Percentiles rank a stretch among this genome's conserved stretches.
These are phyloP conservation scores for Moricandia arvensis DNA, from an alignment of 345 rosid species.

Conservation along the genomic window DNA sequence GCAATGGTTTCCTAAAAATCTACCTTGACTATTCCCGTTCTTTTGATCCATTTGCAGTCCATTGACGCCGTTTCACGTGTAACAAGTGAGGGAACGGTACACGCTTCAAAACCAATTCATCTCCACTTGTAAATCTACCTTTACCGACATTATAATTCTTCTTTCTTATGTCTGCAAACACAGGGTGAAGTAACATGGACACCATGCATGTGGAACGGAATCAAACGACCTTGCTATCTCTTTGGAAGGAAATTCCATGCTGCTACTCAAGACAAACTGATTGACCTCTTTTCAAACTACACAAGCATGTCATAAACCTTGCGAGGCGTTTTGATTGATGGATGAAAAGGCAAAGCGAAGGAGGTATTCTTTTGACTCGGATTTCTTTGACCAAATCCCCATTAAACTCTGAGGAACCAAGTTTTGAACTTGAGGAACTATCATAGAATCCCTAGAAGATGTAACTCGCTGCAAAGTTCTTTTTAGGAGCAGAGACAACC, in stretches of 20 bases:
- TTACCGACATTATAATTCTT: not conserved
- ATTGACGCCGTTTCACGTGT: conserved; percentile 67
- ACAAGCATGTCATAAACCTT: conserved; percentile 34
- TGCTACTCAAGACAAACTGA: conserved; percentile 55
- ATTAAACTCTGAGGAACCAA: conserved; percentile 10
- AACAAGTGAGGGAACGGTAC: conserved; percentile 68
- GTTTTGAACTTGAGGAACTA: conserved; percentile 13
- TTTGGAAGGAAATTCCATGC: conserved; percentile 89
- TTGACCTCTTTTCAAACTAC: conserved; percentile 70
- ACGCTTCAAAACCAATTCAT: conserved; percentile 11
- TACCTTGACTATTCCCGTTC: not conserved
- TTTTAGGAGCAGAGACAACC: conserved; percentile 19
- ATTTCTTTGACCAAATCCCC: conserved; percentile 31
- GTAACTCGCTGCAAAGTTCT: conserved; percentile 8
- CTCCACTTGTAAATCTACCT: not conserved
- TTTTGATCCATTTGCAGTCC: conserved; percentile 56
- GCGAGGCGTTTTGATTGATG: conserved; percentile 1
- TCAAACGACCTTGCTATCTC: conserved; percentile 84
- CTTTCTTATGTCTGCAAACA: conserved; percentile 1
- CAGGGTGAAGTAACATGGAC: conserved; percentile 59
- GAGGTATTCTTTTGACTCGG: conserved; percentile 38
- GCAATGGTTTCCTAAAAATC: conserved; percentile 7
- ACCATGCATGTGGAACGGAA: conserved; percentile 88
- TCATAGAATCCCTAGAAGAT: conserved; percentile 21
- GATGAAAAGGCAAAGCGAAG: conserved; percentile 13